These are phyloP conservation scores for Stenogyne calaminthoides DNA, from an alignment of 305 asterid species.

Conservation along the genomic window DNA sequence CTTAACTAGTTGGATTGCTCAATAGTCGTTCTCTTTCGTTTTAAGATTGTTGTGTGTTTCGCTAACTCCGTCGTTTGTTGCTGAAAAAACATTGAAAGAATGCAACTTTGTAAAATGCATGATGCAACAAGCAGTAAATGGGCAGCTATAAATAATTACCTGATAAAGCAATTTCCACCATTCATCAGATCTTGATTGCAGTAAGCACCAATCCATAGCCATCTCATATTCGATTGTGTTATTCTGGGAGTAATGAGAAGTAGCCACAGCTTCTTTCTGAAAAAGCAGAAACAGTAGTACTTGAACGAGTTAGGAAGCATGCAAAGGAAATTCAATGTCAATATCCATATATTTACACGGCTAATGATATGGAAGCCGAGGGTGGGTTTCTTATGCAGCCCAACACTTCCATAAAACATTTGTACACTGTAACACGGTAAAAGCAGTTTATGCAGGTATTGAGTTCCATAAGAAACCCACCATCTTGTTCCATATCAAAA, in stretches of 20 bases:
- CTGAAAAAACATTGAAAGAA: slow-evolving; percentile 25
- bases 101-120: neutral
- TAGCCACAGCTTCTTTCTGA: slow-evolving; percentile 75
- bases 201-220: slow-evolving; percentile 74
- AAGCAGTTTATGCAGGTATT: too few relatives aligned
- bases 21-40: slow-evolving; percentile 26
- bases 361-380: too few relatives aligned
- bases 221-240: slow-evolving; percentile 80
- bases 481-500: too few relatives aligned
- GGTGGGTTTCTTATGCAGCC: too few relatives aligned
- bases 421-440: too few relatives aligned
- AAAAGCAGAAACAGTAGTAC: slow-evolving; percentile 6
- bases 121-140: neutral
- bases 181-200: slow-evolving; percentile 50
- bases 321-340: neutral
- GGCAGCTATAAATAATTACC: slow-evolving; percentile 40
- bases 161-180: slow-evolving; percentile 60
- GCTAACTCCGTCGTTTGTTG: slow-evolving; percentile 35
- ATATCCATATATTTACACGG: neutral
- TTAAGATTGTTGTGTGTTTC: slow-evolving; percentile 27
- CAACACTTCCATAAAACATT: too few relatives aligned
- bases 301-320: neutral
- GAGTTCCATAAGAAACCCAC: too few relatives aligned
- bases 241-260: slow-evolving; percentile 81
- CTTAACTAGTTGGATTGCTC: slow-evolving; percentile 9